A percentile compares a stretch with the other conserved stretches of the same genome.
These are phyloP conservation scores for Lentinula novae-zelandiae DNA, from an alignment of 1,284 basidiomycete species.

Conservation along the genomic window DNA sequence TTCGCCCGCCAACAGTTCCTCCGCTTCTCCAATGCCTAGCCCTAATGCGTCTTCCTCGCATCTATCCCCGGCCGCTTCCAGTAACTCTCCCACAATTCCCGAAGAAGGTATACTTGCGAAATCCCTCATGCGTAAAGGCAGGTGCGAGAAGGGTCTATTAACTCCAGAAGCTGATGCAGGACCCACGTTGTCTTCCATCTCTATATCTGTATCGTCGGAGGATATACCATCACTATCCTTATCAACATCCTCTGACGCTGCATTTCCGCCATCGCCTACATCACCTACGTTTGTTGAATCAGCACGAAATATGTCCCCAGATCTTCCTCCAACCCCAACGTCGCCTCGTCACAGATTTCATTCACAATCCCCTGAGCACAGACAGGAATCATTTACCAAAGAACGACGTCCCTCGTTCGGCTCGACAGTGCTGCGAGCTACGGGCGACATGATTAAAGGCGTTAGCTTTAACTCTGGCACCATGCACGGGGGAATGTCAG, in stretches of 20 bases:
- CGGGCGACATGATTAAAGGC: constrained; percentile 32
- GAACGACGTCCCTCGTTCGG: constrained; percentile 11
- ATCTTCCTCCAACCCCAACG: constrained; percentile 7
- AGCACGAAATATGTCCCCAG: not conserved
- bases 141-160: constrained; percentile 15
- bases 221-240: not conserved
- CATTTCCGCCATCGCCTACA: not conserved
- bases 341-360: constrained; percentile 10
- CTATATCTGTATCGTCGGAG: not conserved
- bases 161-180: constrained; percentile 13
- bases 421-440: constrained; percentile 17
- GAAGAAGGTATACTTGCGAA: constrained; percentile 12
- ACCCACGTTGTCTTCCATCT: not conserved
- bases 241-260: not conserved
- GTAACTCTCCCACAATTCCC: constrained; percentile 4
- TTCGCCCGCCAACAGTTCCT: constrained; percentile 21
- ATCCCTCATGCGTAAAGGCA: constrained; percentile 9
- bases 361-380: constrained; percentile 19
- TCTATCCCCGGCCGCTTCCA: constrained; percentile 19
- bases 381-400: constrained; percentile 3
- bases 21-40: constrained; percentile 22
- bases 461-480: constrained; percentile 16
- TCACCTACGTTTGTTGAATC: not conserved
- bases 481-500: constrained; percentile 6
- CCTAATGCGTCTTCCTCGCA: constrained; percentile 32